These are phyloP conservation scores for Penicillium sp. DNA, from an alignment of 2,329 filamentous ascomycete species.

Conservation along the genomic window DNA sequence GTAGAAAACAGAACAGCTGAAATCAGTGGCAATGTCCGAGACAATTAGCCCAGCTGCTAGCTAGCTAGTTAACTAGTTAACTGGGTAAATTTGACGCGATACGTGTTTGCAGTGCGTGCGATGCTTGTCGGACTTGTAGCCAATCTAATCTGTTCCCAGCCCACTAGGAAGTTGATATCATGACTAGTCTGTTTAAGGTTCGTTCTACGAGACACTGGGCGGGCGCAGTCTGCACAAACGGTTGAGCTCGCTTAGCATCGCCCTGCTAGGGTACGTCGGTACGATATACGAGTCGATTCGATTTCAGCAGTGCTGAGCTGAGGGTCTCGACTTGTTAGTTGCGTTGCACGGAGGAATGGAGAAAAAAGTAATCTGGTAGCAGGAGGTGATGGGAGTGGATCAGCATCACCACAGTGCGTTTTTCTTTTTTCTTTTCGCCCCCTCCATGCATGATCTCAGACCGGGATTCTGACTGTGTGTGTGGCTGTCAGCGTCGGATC, in stretches of 20 bases:
- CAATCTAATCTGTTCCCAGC: neutral
- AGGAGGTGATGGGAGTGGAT: neutral
- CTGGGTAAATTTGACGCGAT: neutral
- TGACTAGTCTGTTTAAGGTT: neutral
- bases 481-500: neutral
- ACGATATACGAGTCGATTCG: neutral
- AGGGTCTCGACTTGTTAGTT: neutral
- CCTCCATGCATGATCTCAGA: no score
- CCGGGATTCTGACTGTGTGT: neutral
- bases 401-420: neutral
- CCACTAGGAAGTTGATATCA: neutral
- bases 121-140: neutral
- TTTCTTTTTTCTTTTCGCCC: no score
- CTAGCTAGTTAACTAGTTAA: neutral
- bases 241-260: neutral
- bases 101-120: neutral
- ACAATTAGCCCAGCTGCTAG: neutral
- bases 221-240: neutral
- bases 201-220: neutral
- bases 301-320: neutral
- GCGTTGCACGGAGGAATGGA: neutral
- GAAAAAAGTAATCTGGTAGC: neutral
- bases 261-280: neutral
- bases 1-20: slow-evolving; percentile 23
- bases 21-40: slow-evolving; percentile 23